A percentile compares a stretch with the other conserved stretches of the same genome.
These are phyloP conservation scores for Biancaea sappan DNA, from an alignment of 306 rosid species.

Conservation along the genomic window DNA sequence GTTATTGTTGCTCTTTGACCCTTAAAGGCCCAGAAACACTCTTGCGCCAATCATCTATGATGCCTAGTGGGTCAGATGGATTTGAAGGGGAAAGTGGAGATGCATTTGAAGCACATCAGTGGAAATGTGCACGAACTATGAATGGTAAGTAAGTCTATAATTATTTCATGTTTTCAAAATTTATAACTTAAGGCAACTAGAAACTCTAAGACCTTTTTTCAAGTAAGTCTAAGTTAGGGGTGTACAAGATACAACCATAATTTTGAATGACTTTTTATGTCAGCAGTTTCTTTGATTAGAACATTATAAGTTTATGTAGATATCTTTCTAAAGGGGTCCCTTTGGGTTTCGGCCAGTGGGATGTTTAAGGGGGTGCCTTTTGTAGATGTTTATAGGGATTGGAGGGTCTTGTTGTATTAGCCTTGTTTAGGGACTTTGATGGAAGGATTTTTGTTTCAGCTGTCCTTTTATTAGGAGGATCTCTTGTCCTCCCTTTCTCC, in stretches of 20 bases:
- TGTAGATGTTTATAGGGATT: too few species aligned
- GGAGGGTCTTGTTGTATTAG: too few species aligned
- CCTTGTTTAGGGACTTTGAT: too few species aligned
- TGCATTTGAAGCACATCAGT: constrained; percentile 75
- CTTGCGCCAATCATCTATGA: constrained; percentile 60
- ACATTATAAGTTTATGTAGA: neutral
- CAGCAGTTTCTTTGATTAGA: neutral
- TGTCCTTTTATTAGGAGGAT: too few species aligned
- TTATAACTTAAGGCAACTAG: constrained; percentile 21
- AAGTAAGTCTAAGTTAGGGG: neutral
- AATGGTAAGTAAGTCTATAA: constrained; percentile 56
- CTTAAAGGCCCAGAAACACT: constrained; percentile 84
- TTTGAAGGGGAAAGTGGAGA: constrained; percentile 68
- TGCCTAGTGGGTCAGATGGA: constrained; percentile 51
- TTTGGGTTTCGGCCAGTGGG: too few species aligned
- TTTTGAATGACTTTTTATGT: neutral
- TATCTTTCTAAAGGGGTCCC: too few species aligned
- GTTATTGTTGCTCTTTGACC: constrained; percentile 10
- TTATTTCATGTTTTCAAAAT: constrained; percentile 5
- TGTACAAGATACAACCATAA: neutral
- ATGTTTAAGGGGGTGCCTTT: too few species aligned
- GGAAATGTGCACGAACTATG: constrained; percentile 92
- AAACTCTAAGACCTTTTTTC: neutral
- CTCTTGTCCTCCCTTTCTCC: too few species aligned
- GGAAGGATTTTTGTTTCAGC: too few species aligned